Conservation (phyloP, 2,329 filamentous ascomycete species). For the Mollisiaceae sp. region DNA sequence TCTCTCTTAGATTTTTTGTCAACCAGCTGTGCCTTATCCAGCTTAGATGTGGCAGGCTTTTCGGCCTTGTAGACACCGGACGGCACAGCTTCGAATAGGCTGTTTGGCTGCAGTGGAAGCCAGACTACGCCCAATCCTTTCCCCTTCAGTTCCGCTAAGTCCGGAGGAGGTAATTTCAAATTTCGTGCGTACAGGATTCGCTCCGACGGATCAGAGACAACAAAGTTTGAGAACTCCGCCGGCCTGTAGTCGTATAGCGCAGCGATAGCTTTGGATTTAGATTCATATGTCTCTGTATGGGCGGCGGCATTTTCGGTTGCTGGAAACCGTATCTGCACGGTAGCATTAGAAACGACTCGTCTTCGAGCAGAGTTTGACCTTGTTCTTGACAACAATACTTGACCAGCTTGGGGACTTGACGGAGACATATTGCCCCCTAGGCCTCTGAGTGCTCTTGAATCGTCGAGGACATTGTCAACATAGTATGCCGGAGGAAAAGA, state of each 20-base stretch:
- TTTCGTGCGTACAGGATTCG: conserved; percentile 21
- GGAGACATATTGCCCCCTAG: neutral
- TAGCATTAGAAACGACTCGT: conserved; percentile 1
- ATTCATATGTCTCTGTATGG: conserved; percentile 22
- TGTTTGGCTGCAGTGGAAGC: conserved; percentile 16
- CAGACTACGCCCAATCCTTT: conserved; percentile 25
- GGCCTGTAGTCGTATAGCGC: conserved; percentile 27
- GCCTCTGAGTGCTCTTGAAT: conserved; percentile 19
- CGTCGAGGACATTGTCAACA: conserved; percentile 19
- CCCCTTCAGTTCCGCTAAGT: conserved; percentile 19
- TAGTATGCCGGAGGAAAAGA: neutral
- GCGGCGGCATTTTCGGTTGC: conserved; percentile 16
- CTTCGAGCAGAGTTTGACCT: neutral
- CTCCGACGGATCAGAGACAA: conserved; percentile 24
- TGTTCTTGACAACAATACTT: neutral
- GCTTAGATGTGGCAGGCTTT: neutral
- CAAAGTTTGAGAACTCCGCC: conserved; percentile 31
- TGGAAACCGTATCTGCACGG: conserved; percentile 27
- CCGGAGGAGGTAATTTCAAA: conserved; percentile 22
- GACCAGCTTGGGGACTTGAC: conserved; percentile 4
- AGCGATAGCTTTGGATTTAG: conserved; percentile 29
- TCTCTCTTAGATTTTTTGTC: neutral
- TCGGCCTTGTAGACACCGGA: neutral
- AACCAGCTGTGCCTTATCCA: neutral
- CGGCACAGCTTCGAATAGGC: neutral